phyloP scores from a whole-genome alignment of 371 early-diverging fungal species.

The Lichtheimia hyalospora region DNA sequence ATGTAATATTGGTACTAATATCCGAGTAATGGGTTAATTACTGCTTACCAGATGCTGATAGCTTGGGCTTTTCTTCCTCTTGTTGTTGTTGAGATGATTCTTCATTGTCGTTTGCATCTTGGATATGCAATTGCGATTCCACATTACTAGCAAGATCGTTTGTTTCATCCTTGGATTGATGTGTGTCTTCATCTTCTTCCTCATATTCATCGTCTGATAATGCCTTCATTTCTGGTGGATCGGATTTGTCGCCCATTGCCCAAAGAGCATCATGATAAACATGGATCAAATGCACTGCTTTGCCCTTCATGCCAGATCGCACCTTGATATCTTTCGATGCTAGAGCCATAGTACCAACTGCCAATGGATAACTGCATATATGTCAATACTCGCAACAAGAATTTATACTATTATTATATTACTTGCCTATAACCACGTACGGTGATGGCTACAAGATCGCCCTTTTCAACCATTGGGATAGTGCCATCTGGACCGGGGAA shows the following conservation, averaged over 20 bases:
- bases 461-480: slow-evolving; percentile 45
- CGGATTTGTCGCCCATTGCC: slow-evolving; percentile 63
- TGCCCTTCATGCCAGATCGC: slow-evolving; percentile 65
- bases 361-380: slow-evolving; percentile 46
- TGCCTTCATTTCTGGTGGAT: slow-evolving; percentile 47
- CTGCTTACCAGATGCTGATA: slow-evolving; percentile 9
- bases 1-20: background rate
- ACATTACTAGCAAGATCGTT: background rate
- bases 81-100: slow-evolving; percentile 5
- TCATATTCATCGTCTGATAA: slow-evolving; percentile 26
- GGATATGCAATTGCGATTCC: slow-evolving; percentile 11
- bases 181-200: slow-evolving; percentile 4
- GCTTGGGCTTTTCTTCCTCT: slow-evolving; percentile 13
- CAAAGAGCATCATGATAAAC: slow-evolving; percentile 69
- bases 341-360: slow-evolving; percentile 58
- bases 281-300: slow-evolving; percentile 69
- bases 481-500: slow-evolving; percentile 45
- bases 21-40: background rate
- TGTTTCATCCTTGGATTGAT: background rate
- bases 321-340: slow-evolving; percentile 46
- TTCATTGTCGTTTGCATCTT: slow-evolving; percentile 6
- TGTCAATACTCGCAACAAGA: background rate
- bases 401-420: background rate
- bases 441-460: slow-evolving; percentile 54
- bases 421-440: slow-evolving; percentile 53